Conservation (phyloP, 768 basidiomycete species). For the Lactifluus echinatus region DNA sequence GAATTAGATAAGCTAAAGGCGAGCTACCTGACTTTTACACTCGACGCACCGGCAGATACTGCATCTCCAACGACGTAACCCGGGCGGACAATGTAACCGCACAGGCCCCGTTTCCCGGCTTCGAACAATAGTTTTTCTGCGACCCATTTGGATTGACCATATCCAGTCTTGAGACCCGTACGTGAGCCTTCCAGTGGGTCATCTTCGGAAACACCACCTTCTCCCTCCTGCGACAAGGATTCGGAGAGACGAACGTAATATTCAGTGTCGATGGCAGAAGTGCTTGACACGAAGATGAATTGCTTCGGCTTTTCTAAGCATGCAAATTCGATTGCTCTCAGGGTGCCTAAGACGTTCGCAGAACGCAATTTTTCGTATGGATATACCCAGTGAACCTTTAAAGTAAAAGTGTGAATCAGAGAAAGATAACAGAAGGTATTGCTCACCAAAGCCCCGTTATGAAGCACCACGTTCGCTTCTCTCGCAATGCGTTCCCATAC, state of each 20-base stretch:
- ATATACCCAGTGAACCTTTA: constrained; percentile 96
- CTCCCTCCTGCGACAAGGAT: constrained; percentile 37
- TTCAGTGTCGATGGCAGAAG: constrained; percentile 88
- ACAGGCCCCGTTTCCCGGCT: constrained; percentile 78
- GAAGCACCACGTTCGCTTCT: constrained; percentile 77
- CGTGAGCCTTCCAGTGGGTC: constrained; percentile 87
- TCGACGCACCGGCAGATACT: constrained; percentile 61
- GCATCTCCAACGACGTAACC: constrained; percentile 97
- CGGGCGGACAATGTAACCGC: constrained; percentile 81
- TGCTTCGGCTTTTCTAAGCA: constrained; percentile 64
- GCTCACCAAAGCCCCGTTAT: constrained; percentile 93
- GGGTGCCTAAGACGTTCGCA: constrained; percentile 87
- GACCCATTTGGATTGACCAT: constrained; percentile 98
- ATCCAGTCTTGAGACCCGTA: constrained; percentile 72
- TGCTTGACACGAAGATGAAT: constrained; percentile 89
- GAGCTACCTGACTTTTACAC: background rate
- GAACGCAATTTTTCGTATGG: constrained; percentile 89
- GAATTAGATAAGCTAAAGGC: background rate
- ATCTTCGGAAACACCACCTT: constrained; percentile 70
- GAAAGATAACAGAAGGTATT: background rate
- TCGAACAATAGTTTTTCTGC: constrained; percentile 91
- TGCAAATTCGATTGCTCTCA: constrained; percentile 77
- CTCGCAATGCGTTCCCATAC: constrained; percentile 59
- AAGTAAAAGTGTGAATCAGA: background rate
- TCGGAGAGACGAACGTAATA: constrained; percentile 87